Percentiles rank a stretch among this genome's conserved stretches.
Evolutionary conservation across 164 flowering plant genomes (phyloP).

Genomic region (Brasenia schreberi): DNA sequence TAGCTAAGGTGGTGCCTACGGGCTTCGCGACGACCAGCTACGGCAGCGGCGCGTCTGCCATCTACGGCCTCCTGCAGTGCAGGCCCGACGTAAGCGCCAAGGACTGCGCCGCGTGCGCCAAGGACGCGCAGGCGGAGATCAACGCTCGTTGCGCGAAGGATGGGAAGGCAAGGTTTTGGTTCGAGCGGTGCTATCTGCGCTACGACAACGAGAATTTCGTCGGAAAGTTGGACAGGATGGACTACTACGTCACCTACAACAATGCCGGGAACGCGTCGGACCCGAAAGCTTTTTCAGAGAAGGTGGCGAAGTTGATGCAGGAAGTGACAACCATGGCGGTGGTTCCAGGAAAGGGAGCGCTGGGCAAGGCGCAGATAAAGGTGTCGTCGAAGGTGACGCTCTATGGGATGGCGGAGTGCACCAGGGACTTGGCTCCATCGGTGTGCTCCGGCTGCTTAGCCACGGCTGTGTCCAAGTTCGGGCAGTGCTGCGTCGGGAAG

Average conservation of each 20-base stretch:
- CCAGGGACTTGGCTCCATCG: constrained; percentile 1
- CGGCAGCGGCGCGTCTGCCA: neutral
- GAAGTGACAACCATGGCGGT: constrained; percentile 1
- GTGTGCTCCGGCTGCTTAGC: constrained; percentile 2
- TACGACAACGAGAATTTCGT: constrained; percentile 2
- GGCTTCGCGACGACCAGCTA: neutral
- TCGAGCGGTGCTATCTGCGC: constrained; percentile 3
- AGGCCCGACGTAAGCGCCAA: no score
- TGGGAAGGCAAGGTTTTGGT: constrained; percentile 5
- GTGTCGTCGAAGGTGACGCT: constrained; percentile 1
- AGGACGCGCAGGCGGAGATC: constrained; percentile 2
- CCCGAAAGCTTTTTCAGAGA: neutral
- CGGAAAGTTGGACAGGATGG: constrained; percentile 4
- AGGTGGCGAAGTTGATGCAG: neutral
- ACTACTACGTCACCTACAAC: neutral
- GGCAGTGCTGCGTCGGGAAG: constrained; percentile 4
- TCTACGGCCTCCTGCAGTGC: constrained; percentile 6
- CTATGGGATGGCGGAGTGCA: constrained; percentile 6
- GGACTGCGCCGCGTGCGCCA: no score
- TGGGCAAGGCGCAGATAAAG: constrained; percentile 1
- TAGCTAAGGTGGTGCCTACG: neutral
- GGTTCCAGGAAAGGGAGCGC: neutral
- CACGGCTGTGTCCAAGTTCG: neutral
- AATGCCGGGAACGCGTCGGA: constrained; percentile 2
- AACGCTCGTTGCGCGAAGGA: neutral